Percentiles rank a stretch among this genome's conserved stretches.
phyloP scores from a whole-genome alignment of 73 alveolate species.

The Paramecium tetraurelia region DNA sequence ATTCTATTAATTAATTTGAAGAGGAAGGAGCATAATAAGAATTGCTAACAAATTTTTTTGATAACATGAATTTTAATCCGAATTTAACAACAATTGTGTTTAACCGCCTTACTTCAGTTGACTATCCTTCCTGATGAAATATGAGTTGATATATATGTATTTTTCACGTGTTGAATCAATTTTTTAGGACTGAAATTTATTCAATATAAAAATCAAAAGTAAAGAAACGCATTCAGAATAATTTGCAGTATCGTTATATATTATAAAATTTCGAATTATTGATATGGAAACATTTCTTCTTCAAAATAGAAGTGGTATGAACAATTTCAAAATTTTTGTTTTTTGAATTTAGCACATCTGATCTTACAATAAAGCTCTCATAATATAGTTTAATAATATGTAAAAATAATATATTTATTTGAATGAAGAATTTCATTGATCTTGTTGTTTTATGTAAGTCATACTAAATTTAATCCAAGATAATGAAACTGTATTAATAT shows the following conservation, averaged over 20 bases:
- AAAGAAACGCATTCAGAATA: constrained; percentile 23
- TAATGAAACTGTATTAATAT: not conserved
- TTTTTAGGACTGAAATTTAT: not conserved
- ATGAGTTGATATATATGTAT: not conserved
- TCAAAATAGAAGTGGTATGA: not conserved
- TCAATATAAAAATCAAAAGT: not conserved
- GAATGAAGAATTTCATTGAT: not conserved
- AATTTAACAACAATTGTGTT: not conserved
- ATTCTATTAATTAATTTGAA: not conserved
- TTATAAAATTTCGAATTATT: not conserved
- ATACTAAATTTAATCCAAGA: not conserved
- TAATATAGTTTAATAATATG: not conserved
- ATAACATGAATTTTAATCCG: not conserved
- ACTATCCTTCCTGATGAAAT: not conserved
- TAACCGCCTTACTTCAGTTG: not conserved
- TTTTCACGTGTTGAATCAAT: not conserved
- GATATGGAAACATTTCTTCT: not conserved
- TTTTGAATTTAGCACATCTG: not conserved
- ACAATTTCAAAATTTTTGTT: not conserved
- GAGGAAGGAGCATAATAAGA: not conserved
- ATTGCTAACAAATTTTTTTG: not conserved
- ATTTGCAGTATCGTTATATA: not conserved
- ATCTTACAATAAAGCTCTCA: not conserved
- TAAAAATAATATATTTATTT: not conserved
- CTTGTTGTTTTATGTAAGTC: not conserved